Evolutionary conservation across 805 yeast genomes (phyloP), one percentile per base, ranked within the genome.

Genomic region (Saccharomyces eubayanus): DNA sequence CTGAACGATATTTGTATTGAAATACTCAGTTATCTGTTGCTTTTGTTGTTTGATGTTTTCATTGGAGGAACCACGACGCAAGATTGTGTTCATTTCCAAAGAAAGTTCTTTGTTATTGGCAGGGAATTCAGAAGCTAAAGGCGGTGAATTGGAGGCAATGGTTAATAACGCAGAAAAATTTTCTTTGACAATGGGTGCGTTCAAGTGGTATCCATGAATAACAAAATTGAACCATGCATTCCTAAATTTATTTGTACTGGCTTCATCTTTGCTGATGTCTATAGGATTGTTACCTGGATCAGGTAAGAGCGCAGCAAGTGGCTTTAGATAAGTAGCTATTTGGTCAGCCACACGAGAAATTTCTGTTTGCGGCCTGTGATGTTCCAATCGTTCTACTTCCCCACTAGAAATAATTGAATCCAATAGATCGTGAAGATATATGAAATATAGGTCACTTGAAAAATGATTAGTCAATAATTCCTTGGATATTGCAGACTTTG

Each of bases 191-290:
- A 83, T 73, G 12, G 74, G 73, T 0, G 94, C 83, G 40, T 75
- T 75, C 53, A 75, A 74, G n/a, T 82, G 78, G 66, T 84, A 89
- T 0, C 99, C 99, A 69, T 94, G 96, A 28, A 91, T 87, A 3
- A 85, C 92, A 77, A 94, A 75, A 64, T 92, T 94, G 68, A 89
- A 89, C 99, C 99, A 94, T 47, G 89, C 82, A 68, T 94, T 87
- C 64, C 95, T 79, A 74, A 92, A 89, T 55, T 84, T 73, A 48
- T 78, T 76, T 49, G 82, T 72, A 1, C 82, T 72, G 1, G 72
- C 73, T 43, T 80, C 79, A 57, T 84, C 70, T 24, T 63, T 59
- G 6, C 54, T 52, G n/a, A 65, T 50, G 11, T 63, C 67, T 24
- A 74, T 62, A 0, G 86, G 82, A 5, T 65, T 59, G 29, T 77